Base-by-base conservation (phyloP, 768 basidiomycete species). In the Lactarius indigo region DNA sequence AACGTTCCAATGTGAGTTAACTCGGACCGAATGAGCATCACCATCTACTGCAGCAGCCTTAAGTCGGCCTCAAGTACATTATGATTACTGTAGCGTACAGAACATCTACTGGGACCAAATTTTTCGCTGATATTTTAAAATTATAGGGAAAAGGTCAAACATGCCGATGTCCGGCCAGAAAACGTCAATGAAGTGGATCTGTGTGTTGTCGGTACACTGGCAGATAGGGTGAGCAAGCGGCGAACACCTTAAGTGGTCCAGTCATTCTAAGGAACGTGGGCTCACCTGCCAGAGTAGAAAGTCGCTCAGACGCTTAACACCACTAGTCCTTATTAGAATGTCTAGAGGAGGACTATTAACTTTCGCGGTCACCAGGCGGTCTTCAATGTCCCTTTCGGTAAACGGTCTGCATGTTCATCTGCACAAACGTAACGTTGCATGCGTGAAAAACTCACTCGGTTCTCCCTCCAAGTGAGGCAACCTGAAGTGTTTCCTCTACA, bases 111-210 rank as follows among this genome's bases (percentile, higher is more conserved):
- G 31, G 18, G 64, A 56, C 88, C 89, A 92, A 7, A 82, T 76
- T 75, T 90, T 91, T 56, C 86, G 84, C 75, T 99, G 96, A 77
- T 89, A 98, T 59, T 91, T 88, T 52, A 98, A 79, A n/a, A 99
- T 77, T 61, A 98, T 87, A 1, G 94, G 93, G 26, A 97, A 75
- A 71, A 99, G 86, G 70, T 98, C 92, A 64, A 84, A 80, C 3
- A 98, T 74, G 5, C 94, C 91, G 72, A 97, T 96, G 61, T 95
- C 89, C 0, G 97, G 97, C 97, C 97, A 99, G 73, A 89, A 94
- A 0, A 85, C 84, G 17, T 85, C 78, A n/a, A 87, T 83, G 75
- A 97, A 95, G 73, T 98, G 92, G 7, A 99, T 77, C 70, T 96
- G 93, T 0, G 94, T 93, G 69, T 90, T 75, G 71, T 95, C 88